Conservation (phyloP, 169 alveolate species). For the Theileria annulata region DNA sequence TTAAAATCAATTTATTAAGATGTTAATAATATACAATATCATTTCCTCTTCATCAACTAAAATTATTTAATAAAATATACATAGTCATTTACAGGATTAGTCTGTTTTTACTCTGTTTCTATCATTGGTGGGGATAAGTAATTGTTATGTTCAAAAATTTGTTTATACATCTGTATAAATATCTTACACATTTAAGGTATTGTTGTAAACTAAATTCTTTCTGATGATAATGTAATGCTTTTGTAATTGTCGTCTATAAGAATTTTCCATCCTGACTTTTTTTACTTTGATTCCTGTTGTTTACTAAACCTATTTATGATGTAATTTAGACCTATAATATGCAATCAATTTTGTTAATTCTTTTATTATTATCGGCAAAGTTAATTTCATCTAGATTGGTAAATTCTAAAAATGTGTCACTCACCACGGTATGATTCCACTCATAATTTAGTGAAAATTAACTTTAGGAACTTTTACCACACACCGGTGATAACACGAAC, state of each 20-base stretch:
- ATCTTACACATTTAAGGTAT: neutral
- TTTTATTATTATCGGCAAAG: neutral
- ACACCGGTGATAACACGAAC: conserved; percentile 5
- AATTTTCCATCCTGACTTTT: neutral
- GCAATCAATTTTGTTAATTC: neutral
- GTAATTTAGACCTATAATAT: neutral
- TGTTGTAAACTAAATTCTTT: neutral
- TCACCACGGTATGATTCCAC: conserved; percentile 20
- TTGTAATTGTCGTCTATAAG: neutral
- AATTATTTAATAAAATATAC: neutral
- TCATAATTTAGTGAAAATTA: neutral
- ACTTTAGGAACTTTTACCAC: conserved; percentile 17
- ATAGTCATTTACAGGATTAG: neutral
- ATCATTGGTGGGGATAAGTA: neutral
- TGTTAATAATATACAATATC: neutral
- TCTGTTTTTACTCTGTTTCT: neutral
- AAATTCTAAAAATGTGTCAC: conserved; percentile 10
- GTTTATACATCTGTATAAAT: neutral
- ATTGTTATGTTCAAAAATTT: neutral
- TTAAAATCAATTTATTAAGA: neutral
- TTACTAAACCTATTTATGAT: conserved; percentile 1
- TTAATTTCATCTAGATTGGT: conserved; percentile 3
- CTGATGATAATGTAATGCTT: neutral
- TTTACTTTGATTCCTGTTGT: neutral
- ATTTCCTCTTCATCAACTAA: neutral